A percentile compares a stretch with the other conserved stretches of the same genome.
These are phyloP conservation scores for Halophytophthora polymorphica DNA, from an alignment of 352 stramenopile genomes.

Conservation along the genomic window DNA sequence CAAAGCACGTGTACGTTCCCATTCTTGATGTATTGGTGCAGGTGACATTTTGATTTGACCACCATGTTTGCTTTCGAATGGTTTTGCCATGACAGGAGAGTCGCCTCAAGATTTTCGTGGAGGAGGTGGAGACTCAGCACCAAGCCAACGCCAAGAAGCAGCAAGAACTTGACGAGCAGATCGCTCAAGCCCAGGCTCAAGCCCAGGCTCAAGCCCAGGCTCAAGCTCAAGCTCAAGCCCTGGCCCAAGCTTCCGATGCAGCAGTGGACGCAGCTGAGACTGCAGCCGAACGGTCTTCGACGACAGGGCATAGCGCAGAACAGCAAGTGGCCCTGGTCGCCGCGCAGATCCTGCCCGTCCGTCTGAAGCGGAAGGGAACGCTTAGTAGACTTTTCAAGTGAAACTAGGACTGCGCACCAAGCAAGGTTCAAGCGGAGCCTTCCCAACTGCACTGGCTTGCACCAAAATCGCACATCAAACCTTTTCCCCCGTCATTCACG, in stretches of 20 bases:
- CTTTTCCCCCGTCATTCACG: not conserved
- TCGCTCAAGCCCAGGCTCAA: not conserved
- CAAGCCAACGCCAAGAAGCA: constrained; percentile 14
- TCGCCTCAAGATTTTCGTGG: constrained; percentile 18
- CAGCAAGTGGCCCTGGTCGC: not conserved
- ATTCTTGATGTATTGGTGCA: constrained; percentile 3
- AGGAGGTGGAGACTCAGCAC: constrained; percentile 30
- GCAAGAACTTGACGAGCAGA: constrained; percentile 7
- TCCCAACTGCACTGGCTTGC: not conserved
- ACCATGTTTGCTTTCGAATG: constrained; percentile 3
- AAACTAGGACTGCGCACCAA: not conserved
- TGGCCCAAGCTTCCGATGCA: constrained; percentile 16
- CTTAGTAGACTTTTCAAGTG: constrained; percentile 15
- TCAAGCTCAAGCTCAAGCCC: not conserved
- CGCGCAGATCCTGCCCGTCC: not conserved
- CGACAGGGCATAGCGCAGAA: no score
- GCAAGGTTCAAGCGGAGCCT: not conserved
- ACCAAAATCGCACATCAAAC: no score
- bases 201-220: constrained; percentile 9
- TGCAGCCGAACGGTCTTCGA: not conserved
- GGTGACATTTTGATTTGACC: not conserved
- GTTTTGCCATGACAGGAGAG: constrained; percentile 12
- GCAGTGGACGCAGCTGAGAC: constrained; percentile 3
- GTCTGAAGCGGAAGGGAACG: constrained; percentile 27
- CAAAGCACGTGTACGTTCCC: not conserved